A percentile compares a stretch with the other conserved stretches of the same genome.
phyloP scores from a whole-genome alignment of 139 green algal species.

The Chlamydomonas sp. region DNA sequence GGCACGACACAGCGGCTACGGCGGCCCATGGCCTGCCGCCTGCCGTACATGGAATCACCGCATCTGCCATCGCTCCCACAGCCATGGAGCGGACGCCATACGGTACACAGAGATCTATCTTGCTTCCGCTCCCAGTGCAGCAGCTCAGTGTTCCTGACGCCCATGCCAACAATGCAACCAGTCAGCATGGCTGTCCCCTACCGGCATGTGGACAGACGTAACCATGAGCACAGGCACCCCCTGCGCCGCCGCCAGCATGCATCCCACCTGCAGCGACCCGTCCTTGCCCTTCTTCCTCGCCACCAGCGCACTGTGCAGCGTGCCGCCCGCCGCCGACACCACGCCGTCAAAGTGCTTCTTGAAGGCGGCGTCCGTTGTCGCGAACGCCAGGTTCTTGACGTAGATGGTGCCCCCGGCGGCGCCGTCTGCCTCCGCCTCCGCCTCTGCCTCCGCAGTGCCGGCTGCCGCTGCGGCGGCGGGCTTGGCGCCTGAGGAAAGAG shows the following conservation, averaged over 20 bases:
- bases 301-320: conserved; percentile 58
- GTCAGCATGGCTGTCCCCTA: no score
- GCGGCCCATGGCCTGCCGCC: no score
- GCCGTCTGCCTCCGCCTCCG: conserved; percentile 33
- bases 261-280: not conserved
- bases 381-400: conserved; percentile 97
- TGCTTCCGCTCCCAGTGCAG: no score
- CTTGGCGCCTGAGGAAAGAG: not conserved
- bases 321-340: conserved; percentile 63
- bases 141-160: no score
- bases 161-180: no score
- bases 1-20: not conserved
- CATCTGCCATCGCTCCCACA: no score
- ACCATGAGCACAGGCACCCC: no score
- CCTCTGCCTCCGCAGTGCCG: conserved; percentile 12
- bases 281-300: conserved; percentile 36
- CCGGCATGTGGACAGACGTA: no score
- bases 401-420: conserved; percentile 74
- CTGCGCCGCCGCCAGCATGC: no score
- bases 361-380: conserved; percentile 78
- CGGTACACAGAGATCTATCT: no score
- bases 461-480: not conserved
- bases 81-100: no score
- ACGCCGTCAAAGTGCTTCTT: conserved; percentile 81
- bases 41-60: no score